A percentile compares a stretch with the other conserved stretches of the same genome.
Conservation (phyloP, 1,284 basidiomycete genomes). For the Neolentinus lepideus region DNA sequence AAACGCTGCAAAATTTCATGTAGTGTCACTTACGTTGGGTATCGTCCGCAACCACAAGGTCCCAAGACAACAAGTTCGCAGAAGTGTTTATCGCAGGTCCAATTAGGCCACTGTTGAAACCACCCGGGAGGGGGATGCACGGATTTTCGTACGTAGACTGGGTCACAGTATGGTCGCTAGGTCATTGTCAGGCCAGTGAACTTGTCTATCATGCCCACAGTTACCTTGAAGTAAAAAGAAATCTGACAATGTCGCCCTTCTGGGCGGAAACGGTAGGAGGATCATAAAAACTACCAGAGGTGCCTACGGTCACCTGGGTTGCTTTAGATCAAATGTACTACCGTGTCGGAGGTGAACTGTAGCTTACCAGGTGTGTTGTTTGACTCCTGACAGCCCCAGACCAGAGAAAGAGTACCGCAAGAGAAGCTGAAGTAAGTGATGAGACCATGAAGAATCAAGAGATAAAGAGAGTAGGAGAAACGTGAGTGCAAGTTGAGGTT, state of each 20-base stretch:
- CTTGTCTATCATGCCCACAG: neutral
- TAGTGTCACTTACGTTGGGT: constrained; percentile 25
- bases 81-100: constrained; percentile 19
- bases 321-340: neutral
- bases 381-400: neutral
- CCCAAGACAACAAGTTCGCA: constrained; percentile 28
- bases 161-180: constrained; percentile 40
- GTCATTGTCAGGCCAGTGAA: neutral
- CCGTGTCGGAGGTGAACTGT: neutral
- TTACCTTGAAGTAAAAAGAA: neutral
- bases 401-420: neutral
- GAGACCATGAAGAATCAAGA: neutral
- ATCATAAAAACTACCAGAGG: constrained; percentile 1
- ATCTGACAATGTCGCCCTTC: neutral
- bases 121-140: constrained; percentile 32
- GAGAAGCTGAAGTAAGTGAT: neutral
- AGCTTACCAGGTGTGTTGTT: neutral
- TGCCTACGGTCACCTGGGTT: neutral
- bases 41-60: constrained; percentile 25
- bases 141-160: constrained; percentile 41
- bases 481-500: neutral
- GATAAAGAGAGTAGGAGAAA: neutral
- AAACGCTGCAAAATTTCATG: neutral
- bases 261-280: constrained; percentile 1
- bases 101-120: constrained; percentile 41